Evolutionary conservation across 2,329 filamentous ascomycete species (phyloP), one percentile per base, ranked within the genome.

Genomic region (Karstenula rhodostoma): DNA sequence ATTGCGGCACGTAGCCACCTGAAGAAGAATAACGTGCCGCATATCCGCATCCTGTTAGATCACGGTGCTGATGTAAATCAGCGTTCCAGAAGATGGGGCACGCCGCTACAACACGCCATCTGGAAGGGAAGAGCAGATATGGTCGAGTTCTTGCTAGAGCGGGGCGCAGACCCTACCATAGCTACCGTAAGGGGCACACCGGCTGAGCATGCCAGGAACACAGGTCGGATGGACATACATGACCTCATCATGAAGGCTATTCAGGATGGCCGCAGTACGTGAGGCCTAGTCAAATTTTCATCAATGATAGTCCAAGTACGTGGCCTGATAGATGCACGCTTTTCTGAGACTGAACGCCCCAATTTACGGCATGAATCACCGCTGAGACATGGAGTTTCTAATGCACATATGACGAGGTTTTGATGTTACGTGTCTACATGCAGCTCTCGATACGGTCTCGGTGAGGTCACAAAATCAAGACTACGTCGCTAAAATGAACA

Each of bases 41-140:
- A 58, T 4, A 40, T 62, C 17, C n/a, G 43, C 22, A 55, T 46
- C 15, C 44, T 62, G 4, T 7, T 62, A 6, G 49, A 56, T 33
- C 53, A 57, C 42, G 57, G 60, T 6, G 60, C 46, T 15, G 43
- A 62, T 37, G 29, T 62, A 33, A 62, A 62, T 25, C 54, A 55
- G 32, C 12, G 47, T 7, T 37, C 43, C 5, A 27, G 44, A 40
- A 19, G n/a, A 9, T 57, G 48, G 52, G 49, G 27, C 9, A 62
- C 60, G 29, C 53, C 57, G 7, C 25, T 62, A 12, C 35, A 55
- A n/a, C 43, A 54, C 12, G 57, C 53, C 5, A 47, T 62, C n/a
- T 33, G 3, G 15, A 9, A 27, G 13, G 25, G 32, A 15, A 44
- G 33, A 3, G 23, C 49, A 22, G 57, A 54, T 3, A 59, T 53